Percentiles rank a stretch among this genome's conserved stretches.
These are phyloP conservation scores for Protea cynaroides DNA, from an alignment of 164 flowering plant species.

Conservation along the genomic window DNA sequence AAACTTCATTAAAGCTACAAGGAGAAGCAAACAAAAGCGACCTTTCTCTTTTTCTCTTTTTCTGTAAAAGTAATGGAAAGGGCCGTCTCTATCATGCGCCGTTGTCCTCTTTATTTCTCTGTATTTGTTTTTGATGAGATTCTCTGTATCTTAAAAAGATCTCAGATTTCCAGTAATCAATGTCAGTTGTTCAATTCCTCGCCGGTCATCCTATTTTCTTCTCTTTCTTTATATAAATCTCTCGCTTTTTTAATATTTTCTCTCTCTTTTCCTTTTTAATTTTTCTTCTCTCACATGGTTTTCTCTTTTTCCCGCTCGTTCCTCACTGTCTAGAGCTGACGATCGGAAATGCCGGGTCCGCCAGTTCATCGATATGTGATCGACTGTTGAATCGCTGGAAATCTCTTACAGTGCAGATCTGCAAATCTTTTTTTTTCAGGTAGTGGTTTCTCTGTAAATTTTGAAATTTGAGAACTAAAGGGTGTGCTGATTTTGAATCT, in stretches of 20 bases:
- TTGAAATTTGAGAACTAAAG: background rate
- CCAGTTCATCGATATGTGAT: background rate
- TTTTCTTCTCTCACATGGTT: background rate
- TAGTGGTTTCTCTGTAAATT: background rate
- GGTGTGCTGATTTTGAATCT: background rate
- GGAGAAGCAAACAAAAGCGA: background rate
- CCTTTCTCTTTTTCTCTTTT: background rate
- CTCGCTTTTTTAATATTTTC: background rate
- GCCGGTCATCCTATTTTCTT: background rate
- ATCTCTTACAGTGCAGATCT: background rate
- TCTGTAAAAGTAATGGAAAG: background rate
- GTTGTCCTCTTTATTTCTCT: background rate
- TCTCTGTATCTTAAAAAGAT: no score
- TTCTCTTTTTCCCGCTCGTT: background rate
- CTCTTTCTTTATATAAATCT: background rate
- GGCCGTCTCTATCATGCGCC: background rate
- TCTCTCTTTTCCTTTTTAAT: background rate
- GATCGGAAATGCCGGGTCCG: slow-evolving; percentile 10
- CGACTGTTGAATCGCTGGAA: no score
- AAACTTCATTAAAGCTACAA: no score
- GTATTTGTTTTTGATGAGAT: no score
- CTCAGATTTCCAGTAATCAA: no score
- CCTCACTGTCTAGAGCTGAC: background rate
- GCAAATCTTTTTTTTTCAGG: background rate
- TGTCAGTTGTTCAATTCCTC: background rate